Base-by-base conservation (phyloP, 345 rosid genomes). In the Eucalyptus erythrocorys region DNA sequence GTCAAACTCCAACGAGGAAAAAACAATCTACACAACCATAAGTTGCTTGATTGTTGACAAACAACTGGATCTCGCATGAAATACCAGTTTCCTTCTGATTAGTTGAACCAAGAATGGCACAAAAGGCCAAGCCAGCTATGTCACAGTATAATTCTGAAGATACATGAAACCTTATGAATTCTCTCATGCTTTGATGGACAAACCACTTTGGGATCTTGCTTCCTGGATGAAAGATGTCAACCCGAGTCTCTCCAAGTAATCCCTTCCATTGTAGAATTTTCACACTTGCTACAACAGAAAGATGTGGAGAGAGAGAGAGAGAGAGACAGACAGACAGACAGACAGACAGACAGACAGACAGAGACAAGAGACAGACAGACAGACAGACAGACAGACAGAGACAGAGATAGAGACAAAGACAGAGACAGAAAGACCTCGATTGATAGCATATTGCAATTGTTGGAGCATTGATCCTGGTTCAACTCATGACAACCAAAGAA, bases 261-360 rank as follows among this genome's bases (percentile, higher is more conserved):
- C 12, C 27, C 27, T 55, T 27, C 59, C 59, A 55, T 0, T 0
- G 5, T 12, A 1, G 5, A 22, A 22, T 22, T 8, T 22, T 55
- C 8, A 53, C 27, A 53, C 59, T 53, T 53, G 27, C 21, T 7
- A 43, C 47, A 10, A 21, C 57, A 53, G 4, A 53, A 50, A 50
- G 21, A 50, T 17, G 21, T 50, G 53, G 3, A 49, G 21, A 49
- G 53, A 48, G 53, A 51, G 55, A 51, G 55, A 50, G 22, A 50
- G 50, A 50, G 17, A 49, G n/a, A n/a, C n/a, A n/a, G n/a, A n/a
- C n/a, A n/a, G n/a, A n/a, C n/a, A n/a, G n/a, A n/a, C n/a, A n/a
- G n/a, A n/a, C n/a, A n/a, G n/a, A n/a, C n/a, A n/a, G n/a, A n/a
- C n/a, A n/a, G n/a, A n/a, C n/a, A n/a, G n/a, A n/a, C n/a, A n/a